A percentile compares a stretch with the other conserved stretches of the same genome.
These are phyloP conservation scores for Claviceps citrina DNA, from an alignment of 2,329 filamentous ascomycete species.

Conservation along the genomic window DNA sequence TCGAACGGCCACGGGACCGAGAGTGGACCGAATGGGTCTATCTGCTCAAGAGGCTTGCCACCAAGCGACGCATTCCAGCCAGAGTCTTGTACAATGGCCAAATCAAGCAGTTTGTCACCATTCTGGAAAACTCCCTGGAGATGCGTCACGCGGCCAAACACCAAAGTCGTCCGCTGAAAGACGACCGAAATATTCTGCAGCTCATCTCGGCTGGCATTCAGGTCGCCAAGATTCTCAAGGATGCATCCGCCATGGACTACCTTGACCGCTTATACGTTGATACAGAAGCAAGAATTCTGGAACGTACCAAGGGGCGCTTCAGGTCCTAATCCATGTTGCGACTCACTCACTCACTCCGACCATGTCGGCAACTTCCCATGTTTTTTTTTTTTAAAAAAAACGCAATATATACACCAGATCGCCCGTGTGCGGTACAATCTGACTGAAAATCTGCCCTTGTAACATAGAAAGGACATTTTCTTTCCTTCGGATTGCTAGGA, in stretches of 20 bases:
- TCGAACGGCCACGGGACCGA: constrained; percentile 58
- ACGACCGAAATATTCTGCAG: constrained; percentile 78
- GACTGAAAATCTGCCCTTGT: background rate
- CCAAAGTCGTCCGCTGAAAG: constrained; percentile 68
- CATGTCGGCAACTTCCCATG: constrained; percentile 7
- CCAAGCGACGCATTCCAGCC: constrained; percentile 71
- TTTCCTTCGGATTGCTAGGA: background rate
- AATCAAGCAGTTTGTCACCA: constrained; percentile 81
- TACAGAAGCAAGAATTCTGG: constrained; percentile 65
- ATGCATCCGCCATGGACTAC: constrained; percentile 69
- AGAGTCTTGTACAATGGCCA: constrained; percentile 76
- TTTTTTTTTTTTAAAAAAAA: constrained; percentile 8
- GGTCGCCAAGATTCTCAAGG: constrained; percentile 75
- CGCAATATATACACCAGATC: background rate
- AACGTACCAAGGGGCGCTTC: constrained; percentile 32
- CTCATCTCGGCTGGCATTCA: constrained; percentile 76
- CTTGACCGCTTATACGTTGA: constrained; percentile 68
- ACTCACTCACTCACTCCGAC: no score
- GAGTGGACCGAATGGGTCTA: constrained; percentile 93
- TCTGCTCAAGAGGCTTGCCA: constrained; percentile 69
- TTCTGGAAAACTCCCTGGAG: constrained; percentile 75
- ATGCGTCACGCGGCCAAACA: constrained; percentile 77
- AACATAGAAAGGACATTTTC: background rate
- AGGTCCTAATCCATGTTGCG: constrained; percentile 13
- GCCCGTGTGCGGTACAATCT: background rate